These are phyloP conservation scores for Boechera stricta DNA, from an alignment of 345 rosid genomes.

Conservation along the genomic window DNA sequence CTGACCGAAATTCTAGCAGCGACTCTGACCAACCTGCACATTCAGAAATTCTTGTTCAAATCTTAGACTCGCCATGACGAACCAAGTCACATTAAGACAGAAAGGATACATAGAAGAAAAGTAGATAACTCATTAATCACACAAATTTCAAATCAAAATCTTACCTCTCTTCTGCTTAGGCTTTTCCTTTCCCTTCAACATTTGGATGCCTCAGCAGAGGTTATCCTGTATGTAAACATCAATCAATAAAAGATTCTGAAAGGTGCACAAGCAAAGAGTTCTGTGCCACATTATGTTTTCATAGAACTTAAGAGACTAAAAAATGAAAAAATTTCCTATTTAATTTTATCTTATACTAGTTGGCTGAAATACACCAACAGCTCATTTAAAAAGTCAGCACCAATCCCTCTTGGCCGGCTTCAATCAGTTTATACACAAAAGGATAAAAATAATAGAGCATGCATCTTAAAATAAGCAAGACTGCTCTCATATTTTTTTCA, in stretches of 20 bases:
- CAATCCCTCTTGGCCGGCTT: slow-evolving; percentile 42
- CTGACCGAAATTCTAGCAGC: slow-evolving; percentile 36
- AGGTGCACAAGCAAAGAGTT: slow-evolving; percentile 30
- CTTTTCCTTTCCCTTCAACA: slow-evolving; percentile 42
- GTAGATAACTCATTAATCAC: background rate
- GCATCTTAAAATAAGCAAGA: slow-evolving; percentile 23
- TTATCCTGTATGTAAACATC: slow-evolving; percentile 39
- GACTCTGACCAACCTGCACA: slow-evolving; percentile 53
- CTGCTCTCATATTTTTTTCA: slow-evolving; percentile 12
- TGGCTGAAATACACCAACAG: slow-evolving; percentile 37
- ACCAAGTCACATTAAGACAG: background rate
- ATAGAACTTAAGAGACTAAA: slow-evolving; percentile 20
- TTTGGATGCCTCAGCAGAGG: slow-evolving; percentile 38
- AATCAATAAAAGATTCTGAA: slow-evolving; percentile 30
- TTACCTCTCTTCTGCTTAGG: slow-evolving; percentile 42
- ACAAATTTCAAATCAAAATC: background rate
- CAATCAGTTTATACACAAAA: slow-evolving; percentile 33
- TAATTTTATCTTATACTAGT: slow-evolving; percentile 23
- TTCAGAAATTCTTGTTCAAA: slow-evolving; percentile 16
- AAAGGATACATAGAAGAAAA: background rate
- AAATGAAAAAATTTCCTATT: background rate
- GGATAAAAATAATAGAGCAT: slow-evolving; percentile 26
- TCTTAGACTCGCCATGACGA: background rate
- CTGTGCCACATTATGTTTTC: slow-evolving; percentile 42
- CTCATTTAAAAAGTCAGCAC: slow-evolving; percentile 39